Evolutionary conservation across 257 asterid genomes (phyloP), one percentile per base, ranked within the genome.

Genomic region (Nicotiana knightiana): DNA sequence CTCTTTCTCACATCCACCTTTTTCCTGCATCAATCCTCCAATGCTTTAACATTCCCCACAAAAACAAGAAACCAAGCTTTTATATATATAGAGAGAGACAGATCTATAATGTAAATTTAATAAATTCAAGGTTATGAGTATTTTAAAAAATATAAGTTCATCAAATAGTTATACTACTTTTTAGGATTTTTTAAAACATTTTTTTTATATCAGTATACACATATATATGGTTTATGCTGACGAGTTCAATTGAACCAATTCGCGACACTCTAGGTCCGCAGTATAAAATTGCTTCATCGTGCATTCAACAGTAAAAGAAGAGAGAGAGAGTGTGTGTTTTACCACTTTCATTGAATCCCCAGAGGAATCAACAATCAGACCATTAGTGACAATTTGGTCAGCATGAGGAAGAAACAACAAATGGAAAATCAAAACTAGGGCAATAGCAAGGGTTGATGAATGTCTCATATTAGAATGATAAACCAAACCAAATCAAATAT

Each of bases 21-120:
- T 76, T 64, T 21, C 88, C 89, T 88, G 87, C 82, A 78, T 65
- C 81, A 85, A 55, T 28, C 21, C 57, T 65, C 54, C 57, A 58
- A 18, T 58, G 3, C 5, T n/a, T 58, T 18, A 58, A 57, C 4
- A 57, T 6, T 7, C 63, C 63, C 6, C 1, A 57, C 62, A 39
- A 6, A 24, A 68, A 43, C 32, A 70, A 39, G 7, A 39, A 26
- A 63, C 8, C 68, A 63, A 63, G 12, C 37, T 63, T 63, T 26
- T 62, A 24, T 15, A 21, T 6, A 21, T 24, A 9, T 55, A 55
- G 16, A 6, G 1, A n/a, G 6, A 8, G 2, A 26, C 0, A 2
- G 2, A 48, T 75, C 1, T 5, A 48, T 1, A 28, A 75, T 51
- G 15, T 26, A 48, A 75, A 51, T 51, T 73, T 48, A 26, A 75